Evolutionary conservation across 306 rosid genomes (phyloP).

Genomic region (Begonia loranthoides): DNA sequence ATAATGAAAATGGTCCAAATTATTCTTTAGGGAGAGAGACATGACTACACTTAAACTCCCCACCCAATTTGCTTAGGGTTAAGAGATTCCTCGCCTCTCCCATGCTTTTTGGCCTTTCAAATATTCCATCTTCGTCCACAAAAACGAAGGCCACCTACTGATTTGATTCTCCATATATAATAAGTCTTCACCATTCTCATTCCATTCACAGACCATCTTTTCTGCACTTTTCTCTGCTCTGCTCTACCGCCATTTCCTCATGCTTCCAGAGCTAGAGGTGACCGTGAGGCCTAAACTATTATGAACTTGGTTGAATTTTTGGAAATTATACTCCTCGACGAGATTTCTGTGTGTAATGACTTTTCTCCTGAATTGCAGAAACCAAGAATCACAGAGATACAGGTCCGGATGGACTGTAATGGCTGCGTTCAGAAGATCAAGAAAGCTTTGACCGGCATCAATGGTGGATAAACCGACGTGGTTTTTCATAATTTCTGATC

Average conservation of each 20-base stretch:
- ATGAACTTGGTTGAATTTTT: too few relatives aligned
- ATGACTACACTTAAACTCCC: too few relatives aligned
- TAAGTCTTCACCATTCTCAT: constrained; percentile 12
- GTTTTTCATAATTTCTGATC: too few relatives aligned
- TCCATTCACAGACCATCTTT: constrained; percentile 4
- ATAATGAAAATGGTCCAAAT: too few relatives aligned
- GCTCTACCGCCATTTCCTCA: constrained; percentile 18
- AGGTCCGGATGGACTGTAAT: constrained; percentile 87
- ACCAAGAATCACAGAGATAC: constrained; percentile 54
- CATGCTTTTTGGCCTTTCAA: constrained; percentile 35
- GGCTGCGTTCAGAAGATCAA: constrained; percentile 90
- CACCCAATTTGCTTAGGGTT: too few relatives aligned
- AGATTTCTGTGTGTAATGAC: too few relatives aligned
- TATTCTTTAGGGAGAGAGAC: too few relatives aligned
- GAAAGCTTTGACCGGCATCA: constrained; percentile 56
- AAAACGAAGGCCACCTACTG: constrained; percentile 23
- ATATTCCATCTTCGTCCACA: constrained; percentile 28
- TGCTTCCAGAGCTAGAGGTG: constrained; percentile 65
- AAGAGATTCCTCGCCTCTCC: constrained; percentile 60
- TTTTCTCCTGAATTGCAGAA: constrained; percentile 35
- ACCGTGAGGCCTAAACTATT: too few relatives aligned
- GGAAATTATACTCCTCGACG: too few relatives aligned
- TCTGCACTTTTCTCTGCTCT: constrained; percentile 12
- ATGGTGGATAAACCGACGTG: constrained; percentile 23
- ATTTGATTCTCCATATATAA: constrained; percentile 37